These are phyloP conservation scores for Arthromyces matolae DNA, from an alignment of 768 basidiomycete genomes.

Conservation along the genomic window DNA sequence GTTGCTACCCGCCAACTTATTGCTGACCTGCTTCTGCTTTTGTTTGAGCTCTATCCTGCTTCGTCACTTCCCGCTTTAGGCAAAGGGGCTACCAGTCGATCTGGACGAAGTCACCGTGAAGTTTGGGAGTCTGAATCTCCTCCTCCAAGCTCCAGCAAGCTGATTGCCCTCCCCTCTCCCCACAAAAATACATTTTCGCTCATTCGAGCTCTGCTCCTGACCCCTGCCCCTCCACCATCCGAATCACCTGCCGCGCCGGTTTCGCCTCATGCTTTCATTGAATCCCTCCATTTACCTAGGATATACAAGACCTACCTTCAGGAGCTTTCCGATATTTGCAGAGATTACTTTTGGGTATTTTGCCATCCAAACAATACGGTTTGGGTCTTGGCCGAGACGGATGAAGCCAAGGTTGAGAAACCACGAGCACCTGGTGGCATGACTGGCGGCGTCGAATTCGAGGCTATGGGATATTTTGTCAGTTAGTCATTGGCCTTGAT, in stretches of 20 bases:
- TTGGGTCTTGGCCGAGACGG: conserved; percentile 81
- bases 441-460: conserved; percentile 97
- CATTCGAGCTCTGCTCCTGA: conserved; percentile 71
- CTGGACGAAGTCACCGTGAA: conserved; percentile 36
- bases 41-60: conserved; percentile 86
- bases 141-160: conserved; percentile 37
- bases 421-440: conserved; percentile 95
- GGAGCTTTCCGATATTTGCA: conserved; percentile 84
- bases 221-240: conserved; percentile 59
- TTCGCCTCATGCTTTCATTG: conserved; percentile 81
- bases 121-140: conserved; percentile 54
- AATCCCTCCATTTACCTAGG: conserved; percentile 59
- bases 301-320: conserved; percentile 80
- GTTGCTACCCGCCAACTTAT: conserved; percentile 87
- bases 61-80: conserved; percentile 59
- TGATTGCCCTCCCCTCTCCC: conserved; percentile 66
- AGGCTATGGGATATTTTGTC: conserved; percentile 95
- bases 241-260: conserved; percentile 60
- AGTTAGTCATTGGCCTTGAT: conserved; percentile 22
- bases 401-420: conserved; percentile 81
- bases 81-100: conserved; percentile 16
- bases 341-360: conserved; percentile 97
- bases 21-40: conserved; percentile 76
- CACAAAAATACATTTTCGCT: conserved; percentile 73
- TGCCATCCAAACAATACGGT: conserved; percentile 93